Evolutionary conservation across 2,329 filamentous ascomycete species (phyloP).

Genomic region (Hymenoscyphus infarciens): DNA sequence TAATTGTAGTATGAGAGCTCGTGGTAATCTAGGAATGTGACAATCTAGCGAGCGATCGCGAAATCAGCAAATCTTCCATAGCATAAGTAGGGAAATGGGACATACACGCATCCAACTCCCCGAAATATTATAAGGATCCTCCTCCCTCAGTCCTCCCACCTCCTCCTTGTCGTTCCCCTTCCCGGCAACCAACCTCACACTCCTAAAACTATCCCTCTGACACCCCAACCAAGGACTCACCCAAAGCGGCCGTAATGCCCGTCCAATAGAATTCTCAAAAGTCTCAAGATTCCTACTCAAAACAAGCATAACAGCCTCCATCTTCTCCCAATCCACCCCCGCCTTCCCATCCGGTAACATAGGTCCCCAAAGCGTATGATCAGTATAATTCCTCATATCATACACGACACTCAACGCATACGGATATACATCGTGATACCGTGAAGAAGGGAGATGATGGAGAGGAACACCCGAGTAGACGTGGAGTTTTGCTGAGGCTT

Average conservation of each 20-base stretch:
- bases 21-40: slow-evolving; percentile 55
- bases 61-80: background rate
- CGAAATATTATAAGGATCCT: slow-evolving; percentile 67
- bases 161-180: slow-evolving; percentile 2
- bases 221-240: slow-evolving; percentile 17
- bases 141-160: slow-evolving; percentile 8
- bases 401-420: slow-evolving; percentile 69
- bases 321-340: slow-evolving; percentile 73
- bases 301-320: slow-evolving; percentile 70
- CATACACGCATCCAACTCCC: slow-evolving; percentile 68
- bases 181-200: slow-evolving; percentile 3
- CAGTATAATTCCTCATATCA: slow-evolving; percentile 66
- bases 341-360: slow-evolving; percentile 61
- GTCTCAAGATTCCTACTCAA: slow-evolving; percentile 58
- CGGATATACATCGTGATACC: slow-evolving; percentile 43
- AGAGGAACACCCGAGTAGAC: slow-evolving; percentile 64
- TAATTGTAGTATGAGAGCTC: slow-evolving; percentile 75
- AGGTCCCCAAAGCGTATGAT: slow-evolving; percentile 64
- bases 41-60: background rate
- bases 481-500: slow-evolving; percentile 68
- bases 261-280: slow-evolving; percentile 35
- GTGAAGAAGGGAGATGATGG: slow-evolving; percentile 29
- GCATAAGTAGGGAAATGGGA: background rate
- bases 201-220: slow-evolving; percentile 15
- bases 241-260: slow-evolving; percentile 15